A percentile compares a stretch with the other conserved stretches of the same genome.
phyloP scores from a whole-genome alignment of 2,329 filamentous ascomycete species.

The Cercospora sesami region DNA sequence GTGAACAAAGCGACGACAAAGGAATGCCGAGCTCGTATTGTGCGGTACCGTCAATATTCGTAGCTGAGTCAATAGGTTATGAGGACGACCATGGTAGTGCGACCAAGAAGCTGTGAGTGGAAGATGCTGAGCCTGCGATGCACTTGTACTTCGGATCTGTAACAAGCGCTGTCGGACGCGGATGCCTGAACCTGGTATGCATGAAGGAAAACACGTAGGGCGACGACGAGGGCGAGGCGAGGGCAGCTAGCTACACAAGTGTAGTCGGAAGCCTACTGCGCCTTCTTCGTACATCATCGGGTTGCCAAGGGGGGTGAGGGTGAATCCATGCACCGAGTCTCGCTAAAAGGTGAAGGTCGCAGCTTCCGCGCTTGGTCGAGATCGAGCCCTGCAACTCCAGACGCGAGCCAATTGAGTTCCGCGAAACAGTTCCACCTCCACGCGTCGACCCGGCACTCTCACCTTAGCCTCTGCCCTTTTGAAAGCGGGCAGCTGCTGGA shows the following conservation, averaged over 20 bases:
- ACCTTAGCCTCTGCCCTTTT: not conserved
- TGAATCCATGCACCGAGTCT: not conserved
- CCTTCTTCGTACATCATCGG: conserved; percentile 8
- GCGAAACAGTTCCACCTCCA: conserved; percentile 1
- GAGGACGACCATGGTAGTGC: conserved; percentile 7
- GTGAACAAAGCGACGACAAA: not conserved
- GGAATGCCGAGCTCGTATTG: not conserved
- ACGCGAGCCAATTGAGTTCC: not conserved
- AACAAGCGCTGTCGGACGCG: conserved; percentile 4
- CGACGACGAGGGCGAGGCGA: not conserved
- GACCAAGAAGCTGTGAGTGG: not conserved
- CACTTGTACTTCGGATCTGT: conserved; percentile 5
- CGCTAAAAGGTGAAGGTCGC: not conserved
- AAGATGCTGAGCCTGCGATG: not conserved
- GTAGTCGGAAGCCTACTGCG: conserved; percentile 2
- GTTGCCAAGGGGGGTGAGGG: conserved; percentile 4
- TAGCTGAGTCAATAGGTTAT: not conserved
- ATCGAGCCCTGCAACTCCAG: conserved; percentile 1
- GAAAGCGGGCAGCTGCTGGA: not conserved
- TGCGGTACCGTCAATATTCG: not conserved
- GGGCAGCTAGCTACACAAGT: not conserved
- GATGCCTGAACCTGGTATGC: not conserved
- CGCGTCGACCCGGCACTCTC: not conserved
- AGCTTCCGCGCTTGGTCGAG: not conserved
- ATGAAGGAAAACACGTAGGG: conserved; percentile 1